These are phyloP conservation scores for Ophiostoma tasmaniense DNA, from an alignment of 2,329 filamentous ascomycete genomes.

Conservation along the genomic window DNA sequence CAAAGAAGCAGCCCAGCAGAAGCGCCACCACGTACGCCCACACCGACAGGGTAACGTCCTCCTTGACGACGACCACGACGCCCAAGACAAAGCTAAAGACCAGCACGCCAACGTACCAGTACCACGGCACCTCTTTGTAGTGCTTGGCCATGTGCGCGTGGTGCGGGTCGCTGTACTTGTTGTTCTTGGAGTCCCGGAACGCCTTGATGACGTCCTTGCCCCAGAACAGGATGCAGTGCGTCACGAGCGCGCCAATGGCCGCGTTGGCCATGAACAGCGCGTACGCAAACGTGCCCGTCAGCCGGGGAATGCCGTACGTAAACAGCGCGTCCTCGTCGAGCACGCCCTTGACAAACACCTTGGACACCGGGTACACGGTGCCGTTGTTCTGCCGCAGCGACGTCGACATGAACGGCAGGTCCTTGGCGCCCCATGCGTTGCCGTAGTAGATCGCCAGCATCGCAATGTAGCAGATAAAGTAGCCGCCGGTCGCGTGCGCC, in stretches of 20 bases:
- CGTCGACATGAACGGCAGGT: conserved; percentile 48
- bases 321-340: conserved; percentile 35
- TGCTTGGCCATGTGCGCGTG: conserved; percentile 43
- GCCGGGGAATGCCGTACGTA: conserved; percentile 37
- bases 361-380: conserved; percentile 31
- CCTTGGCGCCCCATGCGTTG: conserved; percentile 38
- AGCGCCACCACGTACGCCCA: conserved; percentile 42
- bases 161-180: conserved; percentile 41
- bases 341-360: conserved; percentile 34
- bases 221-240: conserved; percentile 47
- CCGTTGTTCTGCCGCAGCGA: conserved; percentile 35
- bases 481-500: conserved; percentile 37
- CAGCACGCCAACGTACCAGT: conserved; percentile 39
- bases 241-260: conserved; percentile 47
- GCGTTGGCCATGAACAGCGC: conserved; percentile 49
- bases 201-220: conserved; percentile 41
- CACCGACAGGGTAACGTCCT: conserved; percentile 37
- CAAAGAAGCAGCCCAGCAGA: conserved; percentile 38
- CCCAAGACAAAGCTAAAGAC: conserved; percentile 38
- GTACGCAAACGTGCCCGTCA: conserved; percentile 44
- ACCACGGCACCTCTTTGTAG: conserved; percentile 43
- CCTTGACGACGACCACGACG: conserved; percentile 37
- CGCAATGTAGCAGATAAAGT: conserved; percentile 39
- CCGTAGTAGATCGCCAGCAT: conserved; percentile 46
- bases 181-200: conserved; percentile 37